A percentile compares a stretch with the other conserved stretches of the same genome.
Evolutionary conservation across 1,284 basidiomycete genomes (phyloP).

Genomic region (Irpex lacteus): DNA sequence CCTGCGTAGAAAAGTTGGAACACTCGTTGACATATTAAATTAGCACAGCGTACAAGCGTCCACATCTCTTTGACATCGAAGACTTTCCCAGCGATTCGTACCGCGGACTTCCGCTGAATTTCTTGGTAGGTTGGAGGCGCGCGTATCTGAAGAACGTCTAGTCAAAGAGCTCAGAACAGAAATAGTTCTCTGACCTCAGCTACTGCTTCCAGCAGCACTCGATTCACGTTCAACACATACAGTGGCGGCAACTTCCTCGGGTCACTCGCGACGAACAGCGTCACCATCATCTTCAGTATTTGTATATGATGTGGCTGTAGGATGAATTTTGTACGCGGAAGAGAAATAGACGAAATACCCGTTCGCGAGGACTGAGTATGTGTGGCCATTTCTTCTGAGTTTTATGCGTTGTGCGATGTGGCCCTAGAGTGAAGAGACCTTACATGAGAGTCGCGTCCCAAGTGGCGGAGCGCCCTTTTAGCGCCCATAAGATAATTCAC

Average conservation of each 20-base stretch:
- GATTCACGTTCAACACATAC: slow-evolving; percentile 62
- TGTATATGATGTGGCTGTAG: slow-evolving; percentile 73
- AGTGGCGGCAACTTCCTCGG: slow-evolving; percentile 47
- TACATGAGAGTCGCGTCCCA: neutral
- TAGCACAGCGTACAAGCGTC: neutral
- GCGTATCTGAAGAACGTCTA: slow-evolving; percentile 4
- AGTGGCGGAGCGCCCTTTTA: too few species aligned
- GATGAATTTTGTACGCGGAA: slow-evolving; percentile 58
- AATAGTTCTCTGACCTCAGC: slow-evolving; percentile 36
- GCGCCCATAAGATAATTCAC: neutral
- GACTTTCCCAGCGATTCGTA: neutral
- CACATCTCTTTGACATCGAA: slow-evolving; percentile 5
- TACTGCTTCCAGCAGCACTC: slow-evolving; percentile 60
- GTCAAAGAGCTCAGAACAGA: slow-evolving; percentile 10
- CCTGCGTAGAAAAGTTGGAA: neutral
- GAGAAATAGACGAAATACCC: slow-evolving; percentile 16
- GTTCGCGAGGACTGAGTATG: neutral
- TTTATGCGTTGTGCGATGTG: neutral
- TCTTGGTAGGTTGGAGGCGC: slow-evolving; percentile 12
- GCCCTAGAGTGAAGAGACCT: neutral
- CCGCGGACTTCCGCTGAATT: slow-evolving; percentile 9
- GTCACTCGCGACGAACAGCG: slow-evolving; percentile 56
- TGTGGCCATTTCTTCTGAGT: neutral
- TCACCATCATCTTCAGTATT: slow-evolving; percentile 57
- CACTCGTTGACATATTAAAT: neutral